Conservation (phyloP, 2,329 filamentous ascomycete genomes). For the Endocalyx cinctus region DNA sequence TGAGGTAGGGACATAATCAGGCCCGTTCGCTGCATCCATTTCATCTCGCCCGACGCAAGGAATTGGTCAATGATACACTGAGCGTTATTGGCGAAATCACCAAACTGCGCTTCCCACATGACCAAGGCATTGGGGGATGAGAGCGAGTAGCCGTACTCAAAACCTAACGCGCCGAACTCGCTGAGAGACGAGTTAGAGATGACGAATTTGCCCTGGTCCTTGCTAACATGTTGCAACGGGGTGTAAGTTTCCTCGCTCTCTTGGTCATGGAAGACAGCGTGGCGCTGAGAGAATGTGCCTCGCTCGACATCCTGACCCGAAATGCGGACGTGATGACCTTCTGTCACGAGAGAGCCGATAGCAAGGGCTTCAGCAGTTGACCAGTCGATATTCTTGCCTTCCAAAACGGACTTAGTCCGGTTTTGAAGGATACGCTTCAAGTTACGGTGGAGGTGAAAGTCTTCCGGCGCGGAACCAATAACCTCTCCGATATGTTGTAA, state of each 20-base stretch:
- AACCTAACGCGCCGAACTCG: constrained; percentile 73
- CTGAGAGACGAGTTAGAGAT: constrained; percentile 91
- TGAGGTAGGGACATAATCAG: constrained; percentile 95
- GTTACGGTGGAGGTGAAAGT: constrained; percentile 88
- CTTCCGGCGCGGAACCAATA: constrained; percentile 75
- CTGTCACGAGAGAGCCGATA: constrained; percentile 83
- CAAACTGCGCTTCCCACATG: constrained; percentile 99
- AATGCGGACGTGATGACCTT: constrained; percentile 95
- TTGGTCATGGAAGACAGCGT: constrained; percentile 96
- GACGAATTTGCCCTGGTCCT: constrained; percentile 92
- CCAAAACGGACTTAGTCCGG: constrained; percentile 85
- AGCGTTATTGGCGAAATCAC: constrained; percentile 99
- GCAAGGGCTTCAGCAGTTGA: constrained; percentile 93
- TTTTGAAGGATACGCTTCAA: constrained; percentile 90
- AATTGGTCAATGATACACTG: constrained; percentile 99
- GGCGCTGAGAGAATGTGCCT: constrained; percentile 97
- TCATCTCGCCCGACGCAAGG: constrained; percentile 92
- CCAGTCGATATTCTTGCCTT: constrained; percentile 96
- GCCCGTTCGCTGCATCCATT: constrained; percentile 98
- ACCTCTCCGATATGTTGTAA: constrained; percentile 78
- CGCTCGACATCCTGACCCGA: constrained; percentile 99
- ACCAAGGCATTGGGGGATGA: constrained; percentile 95
- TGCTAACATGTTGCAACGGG: constrained; percentile 80
- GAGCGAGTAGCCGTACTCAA: constrained; percentile 97
- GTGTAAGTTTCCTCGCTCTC: constrained; percentile 91